Conservation (phyloP, 2,329 filamentous ascomycete species). For the Dendryphion nanum region DNA sequence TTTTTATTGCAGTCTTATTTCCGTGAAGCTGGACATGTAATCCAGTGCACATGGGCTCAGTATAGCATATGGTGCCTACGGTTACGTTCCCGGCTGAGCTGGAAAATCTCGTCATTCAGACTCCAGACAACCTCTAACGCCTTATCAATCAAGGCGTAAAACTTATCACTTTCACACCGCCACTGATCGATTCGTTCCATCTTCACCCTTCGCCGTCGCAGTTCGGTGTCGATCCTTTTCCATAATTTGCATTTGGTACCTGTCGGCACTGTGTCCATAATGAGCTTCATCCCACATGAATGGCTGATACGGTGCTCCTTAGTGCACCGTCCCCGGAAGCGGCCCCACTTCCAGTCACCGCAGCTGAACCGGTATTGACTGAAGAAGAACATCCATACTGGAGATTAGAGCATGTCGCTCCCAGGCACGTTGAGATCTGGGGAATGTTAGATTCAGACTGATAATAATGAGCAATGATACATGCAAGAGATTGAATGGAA, state of each 20-base stretch:
- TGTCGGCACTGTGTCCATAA: conserved; percentile 69
- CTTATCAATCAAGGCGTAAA: conserved; percentile 62
- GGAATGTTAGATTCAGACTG: too few relatives aligned
- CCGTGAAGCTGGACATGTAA: too few relatives aligned
- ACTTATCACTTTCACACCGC: conserved; percentile 65
- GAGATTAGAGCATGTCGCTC: too few relatives aligned
- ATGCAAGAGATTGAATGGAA: too few relatives aligned
- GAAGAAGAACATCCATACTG: conserved; percentile 99
- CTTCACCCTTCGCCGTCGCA: conserved; percentile 72
- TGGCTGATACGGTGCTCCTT: conserved; percentile 94
- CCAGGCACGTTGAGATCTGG: too few relatives aligned
- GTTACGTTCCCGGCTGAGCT: conserved; percentile 59
- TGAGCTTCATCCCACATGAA: conserved; percentile 90
- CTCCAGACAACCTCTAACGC: conserved; percentile 70
- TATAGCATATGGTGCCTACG: too few relatives aligned
- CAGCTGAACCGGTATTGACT: conserved; percentile 83
- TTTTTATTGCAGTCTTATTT: too few relatives aligned
- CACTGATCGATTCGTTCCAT: conserved; percentile 72
- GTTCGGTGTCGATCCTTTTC: conserved; percentile 84
- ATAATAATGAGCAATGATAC: too few relatives aligned
- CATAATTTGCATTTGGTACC: conserved; percentile 61
- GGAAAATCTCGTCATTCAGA: conserved; percentile 66
- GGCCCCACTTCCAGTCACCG: conserved; percentile 91
- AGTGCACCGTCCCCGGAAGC: conserved; percentile 87
- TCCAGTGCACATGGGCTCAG: too few relatives aligned